Conservation (phyloP, 164 flowering plant species). For the Tinospora cordifolia region DNA sequence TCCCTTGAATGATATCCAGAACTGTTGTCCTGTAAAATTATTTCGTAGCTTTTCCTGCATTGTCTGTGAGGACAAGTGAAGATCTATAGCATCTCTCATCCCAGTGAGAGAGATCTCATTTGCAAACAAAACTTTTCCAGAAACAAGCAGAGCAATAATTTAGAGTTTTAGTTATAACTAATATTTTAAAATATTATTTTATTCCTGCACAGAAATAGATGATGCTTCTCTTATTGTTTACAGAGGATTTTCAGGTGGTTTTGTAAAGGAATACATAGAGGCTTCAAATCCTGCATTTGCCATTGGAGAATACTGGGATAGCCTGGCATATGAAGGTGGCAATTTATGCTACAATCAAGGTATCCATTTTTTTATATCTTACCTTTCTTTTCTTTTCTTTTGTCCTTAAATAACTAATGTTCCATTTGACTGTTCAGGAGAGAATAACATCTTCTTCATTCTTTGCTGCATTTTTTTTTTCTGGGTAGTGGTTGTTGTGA, state of each 20-base stretch:
- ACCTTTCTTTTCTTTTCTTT: neutral
- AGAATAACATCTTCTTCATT: neutral
- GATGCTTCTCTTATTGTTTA: conserved; percentile 9
- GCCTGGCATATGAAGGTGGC: conserved; percentile 51
- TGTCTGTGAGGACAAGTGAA: neutral
- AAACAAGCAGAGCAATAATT: neutral
- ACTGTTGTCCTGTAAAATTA: neutral
- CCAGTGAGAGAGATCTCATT: neutral
- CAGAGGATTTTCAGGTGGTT: conserved; percentile 58
- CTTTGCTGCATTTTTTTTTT: neutral
- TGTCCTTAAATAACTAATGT: neutral
- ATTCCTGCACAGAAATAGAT: neutral
- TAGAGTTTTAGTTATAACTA: neutral
- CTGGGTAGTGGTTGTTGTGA: neutral
- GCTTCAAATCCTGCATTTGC: conserved; percentile 55
- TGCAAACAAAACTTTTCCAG: neutral
- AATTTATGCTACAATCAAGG: conserved; percentile 59
- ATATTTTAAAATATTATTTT: neutral
- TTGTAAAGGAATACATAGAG: conserved; percentile 53
- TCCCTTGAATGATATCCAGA: neutral
- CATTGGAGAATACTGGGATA: conserved; percentile 67
- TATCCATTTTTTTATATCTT: conserved; percentile 11
- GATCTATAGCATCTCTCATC: neutral
- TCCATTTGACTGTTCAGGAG: neutral
- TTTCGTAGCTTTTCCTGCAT: neutral